Base-by-base conservation (phyloP, 2,329 filamentous ascomycete genomes). In the Pestalotiopsis sp. region DNA sequence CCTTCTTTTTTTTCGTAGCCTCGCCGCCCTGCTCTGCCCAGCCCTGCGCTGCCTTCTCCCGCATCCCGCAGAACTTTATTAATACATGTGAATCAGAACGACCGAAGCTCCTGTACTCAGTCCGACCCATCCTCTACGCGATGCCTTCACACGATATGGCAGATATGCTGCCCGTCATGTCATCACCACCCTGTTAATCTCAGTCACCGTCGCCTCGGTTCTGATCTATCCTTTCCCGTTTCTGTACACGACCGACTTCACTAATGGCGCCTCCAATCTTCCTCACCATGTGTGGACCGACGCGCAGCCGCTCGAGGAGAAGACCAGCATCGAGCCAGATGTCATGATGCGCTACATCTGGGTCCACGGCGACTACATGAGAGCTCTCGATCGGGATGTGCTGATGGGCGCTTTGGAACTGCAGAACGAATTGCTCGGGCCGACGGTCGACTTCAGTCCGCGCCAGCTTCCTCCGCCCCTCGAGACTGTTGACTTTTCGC, bases 231-330 rank as follows among this genome's bases (percentile, higher is more conserved):
- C 92, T 7, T 90, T 93, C 66, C 87, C 92, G 23, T 94, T 93
- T 76, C 87, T 95, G 64, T 92, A 92, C 78, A 90, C 90, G 1
- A 90, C 88, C 75, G 90, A 92, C 78, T 91, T 92, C 72, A 89
- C 89, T 73, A 91, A 90, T 75, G 90, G 91, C 72, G 88, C 90
- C 27, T 91, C 91, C 66, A 92, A 90, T 70, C 83, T 94, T 7
- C 92, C 93, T 38, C 90, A 91, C 75, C 91, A 95, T 86, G 92
- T 93, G 73, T 95, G 93, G 93, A 94, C 92, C 31, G 91, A 91
- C 49, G 91, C 91, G 5, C 88, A 89, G 69, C 88, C 90, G 36
- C 82, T 92, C 66, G 81, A 86, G 45, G 86, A 87, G 62, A 82
- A 83, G 66, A 79, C 80, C 4, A 76, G 81, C 31, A 82, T 84